A percentile compares a stretch with the other conserved stretches of the same genome.
Conservation (phyloP, 2,329 filamentous ascomycete genomes). For the Paecilomyces dactylethromorphus region DNA sequence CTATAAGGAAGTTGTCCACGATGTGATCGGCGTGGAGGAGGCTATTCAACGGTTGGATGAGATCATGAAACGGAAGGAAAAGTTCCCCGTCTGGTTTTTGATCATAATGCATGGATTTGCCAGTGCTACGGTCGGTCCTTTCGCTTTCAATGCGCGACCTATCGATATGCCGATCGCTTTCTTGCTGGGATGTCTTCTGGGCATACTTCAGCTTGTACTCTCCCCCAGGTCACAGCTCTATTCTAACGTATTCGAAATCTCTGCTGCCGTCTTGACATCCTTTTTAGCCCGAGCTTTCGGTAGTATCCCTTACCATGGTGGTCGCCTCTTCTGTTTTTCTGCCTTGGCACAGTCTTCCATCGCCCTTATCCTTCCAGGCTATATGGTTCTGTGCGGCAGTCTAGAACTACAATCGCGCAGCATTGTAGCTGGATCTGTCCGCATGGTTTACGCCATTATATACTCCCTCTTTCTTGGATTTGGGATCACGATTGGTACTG, state of each 20-base stretch:
- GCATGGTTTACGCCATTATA: conserved; percentile 69
- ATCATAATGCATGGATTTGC: conserved; percentile 70
- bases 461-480: conserved; percentile 69
- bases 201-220: conserved; percentile 67
- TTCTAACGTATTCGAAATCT: conserved; percentile 61
- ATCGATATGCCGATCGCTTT: conserved; percentile 78
- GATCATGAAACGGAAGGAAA: conserved; percentile 53
- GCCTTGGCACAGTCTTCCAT: conserved; percentile 67
- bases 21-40: conserved; percentile 42
- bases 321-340: conserved; percentile 62
- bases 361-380: conserved; percentile 66
- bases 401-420: conserved; percentile 65
- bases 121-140: conserved; percentile 69
- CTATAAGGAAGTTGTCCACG: conserved; percentile 46
- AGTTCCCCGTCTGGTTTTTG: conserved; percentile 48
- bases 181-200: conserved; percentile 67
- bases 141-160: conserved; percentile 70
- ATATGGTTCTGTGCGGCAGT: conserved; percentile 55
- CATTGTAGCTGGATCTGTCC: conserved; percentile 66
- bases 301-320: conserved; percentile 50
- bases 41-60: conserved; percentile 39
- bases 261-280: conserved; percentile 59
- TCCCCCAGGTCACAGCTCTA: conserved; percentile 67
- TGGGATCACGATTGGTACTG: conserved; percentile 62
- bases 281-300: conserved; percentile 64